Percentiles rank a stretch among this genome's conserved stretches.
These are phyloP conservation scores for Thalassia testudinum DNA, from an alignment of 116 monocot genomes.

Conservation along the genomic window DNA sequence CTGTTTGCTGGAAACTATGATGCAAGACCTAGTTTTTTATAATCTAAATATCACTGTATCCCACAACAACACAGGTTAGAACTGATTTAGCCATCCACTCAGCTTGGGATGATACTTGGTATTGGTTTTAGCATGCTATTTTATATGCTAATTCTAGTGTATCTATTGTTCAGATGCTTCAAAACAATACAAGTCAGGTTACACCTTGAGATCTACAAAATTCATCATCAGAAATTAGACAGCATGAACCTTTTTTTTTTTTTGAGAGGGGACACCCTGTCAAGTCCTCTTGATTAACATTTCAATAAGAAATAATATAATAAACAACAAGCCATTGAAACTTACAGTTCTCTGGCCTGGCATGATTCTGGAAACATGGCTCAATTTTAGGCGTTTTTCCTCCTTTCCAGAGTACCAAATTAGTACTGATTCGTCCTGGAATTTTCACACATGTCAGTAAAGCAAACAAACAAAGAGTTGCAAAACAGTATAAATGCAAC, in stretches of 20 bases:
- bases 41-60: too few relatives aligned
- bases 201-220: too few relatives aligned
- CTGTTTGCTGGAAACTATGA: too few relatives aligned
- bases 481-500: too few relatives aligned
- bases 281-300: not conserved
- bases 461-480: not conserved
- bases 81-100: too few relatives aligned
- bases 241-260: not conserved
- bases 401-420: constrained; percentile 68
- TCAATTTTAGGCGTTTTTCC: constrained; percentile 57
- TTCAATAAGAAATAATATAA: not conserved
- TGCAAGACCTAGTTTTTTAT: too few relatives aligned
- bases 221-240: not conserved
- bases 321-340: constrained; percentile 1
- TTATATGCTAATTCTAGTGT: too few relatives aligned
- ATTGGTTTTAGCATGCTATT: too few relatives aligned
- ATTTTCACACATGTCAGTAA: constrained; percentile 1
- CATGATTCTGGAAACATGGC: constrained; percentile 60
- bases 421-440: constrained; percentile 53
- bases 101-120: too few relatives aligned
- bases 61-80: too few relatives aligned
- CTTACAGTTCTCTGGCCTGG: constrained; percentile 78
- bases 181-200: not conserved
- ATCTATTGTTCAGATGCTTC: not conserved
- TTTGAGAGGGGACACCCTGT: too few relatives aligned